A percentile compares a stretch with the other conserved stretches of the same genome.
Evolutionary conservation across 2,329 filamentous ascomycete species (phyloP).

Genomic region (Amphichorda felina): DNA sequence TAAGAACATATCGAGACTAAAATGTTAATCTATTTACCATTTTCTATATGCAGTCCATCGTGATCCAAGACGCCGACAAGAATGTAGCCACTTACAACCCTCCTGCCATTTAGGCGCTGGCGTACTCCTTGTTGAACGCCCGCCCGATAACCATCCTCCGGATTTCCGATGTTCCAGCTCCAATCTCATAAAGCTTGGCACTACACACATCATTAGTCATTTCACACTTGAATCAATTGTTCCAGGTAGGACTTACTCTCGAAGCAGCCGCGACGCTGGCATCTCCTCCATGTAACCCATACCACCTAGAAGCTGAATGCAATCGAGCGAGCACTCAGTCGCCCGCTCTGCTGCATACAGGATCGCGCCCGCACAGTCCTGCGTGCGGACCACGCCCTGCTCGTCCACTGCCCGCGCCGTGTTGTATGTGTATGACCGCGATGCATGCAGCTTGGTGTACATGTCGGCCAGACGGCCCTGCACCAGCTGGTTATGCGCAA

Average conservation of each 20-base stretch:
- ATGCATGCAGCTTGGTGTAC: constrained; percentile 86
- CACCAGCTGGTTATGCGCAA: constrained; percentile 85
- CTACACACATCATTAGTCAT: constrained; percentile 17
- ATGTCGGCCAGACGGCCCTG: constrained; percentile 93
- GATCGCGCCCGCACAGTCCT: constrained; percentile 92
- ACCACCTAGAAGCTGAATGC: constrained; percentile 84
- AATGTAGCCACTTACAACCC: constrained; percentile 3
- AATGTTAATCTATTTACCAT: too few species aligned
- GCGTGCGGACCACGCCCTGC: constrained; percentile 58
- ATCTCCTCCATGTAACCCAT: constrained; percentile 97
- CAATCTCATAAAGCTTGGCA: constrained; percentile 85
- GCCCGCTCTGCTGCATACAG: constrained; percentile 86
- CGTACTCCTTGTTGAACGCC: constrained; percentile 81
- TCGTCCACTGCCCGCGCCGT: constrained; percentile 76
- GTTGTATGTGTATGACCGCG: constrained; percentile 75
- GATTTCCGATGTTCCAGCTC: constrained; percentile 90
- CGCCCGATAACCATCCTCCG: constrained; percentile 88
- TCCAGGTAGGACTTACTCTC: constrained; percentile 38
- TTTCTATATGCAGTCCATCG: too few species aligned
- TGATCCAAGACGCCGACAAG: too few species aligned
- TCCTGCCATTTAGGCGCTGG: constrained; percentile 19
- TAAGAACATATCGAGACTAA: too few species aligned
- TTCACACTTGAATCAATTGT: background rate
- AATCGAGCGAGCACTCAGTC: constrained; percentile 76
- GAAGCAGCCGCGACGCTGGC: constrained; percentile 70